phyloP scores from a whole-genome alignment of 2,329 filamentous ascomycete genomes.

The Endocalyx cinctus region DNA sequence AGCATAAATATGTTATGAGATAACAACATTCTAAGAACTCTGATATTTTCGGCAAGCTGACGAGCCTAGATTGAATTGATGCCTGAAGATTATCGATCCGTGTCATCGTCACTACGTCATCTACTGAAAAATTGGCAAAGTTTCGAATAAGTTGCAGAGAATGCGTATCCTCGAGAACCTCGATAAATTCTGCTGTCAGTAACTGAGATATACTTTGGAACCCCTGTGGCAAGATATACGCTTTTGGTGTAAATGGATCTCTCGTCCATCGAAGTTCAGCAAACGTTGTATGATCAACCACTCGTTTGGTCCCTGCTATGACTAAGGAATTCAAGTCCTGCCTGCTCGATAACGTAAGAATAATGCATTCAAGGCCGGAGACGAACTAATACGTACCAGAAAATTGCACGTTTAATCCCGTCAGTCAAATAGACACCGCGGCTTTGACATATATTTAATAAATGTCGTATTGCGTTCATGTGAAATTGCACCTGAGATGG shows the following conservation, averaged over 20 bases:
- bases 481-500: constrained; percentile 35
- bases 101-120: constrained; percentile 23
- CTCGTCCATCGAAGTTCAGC: constrained; percentile 35
- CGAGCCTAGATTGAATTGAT: constrained; percentile 36
- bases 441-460: constrained; percentile 29
- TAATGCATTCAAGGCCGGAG: not conserved
- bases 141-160: constrained; percentile 36
- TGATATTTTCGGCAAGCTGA: constrained; percentile 16
- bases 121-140: constrained; percentile 4
- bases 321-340: constrained; percentile 38
- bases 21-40: constrained; percentile 28
- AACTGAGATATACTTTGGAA: constrained; percentile 22
- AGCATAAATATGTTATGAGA: constrained; percentile 37
- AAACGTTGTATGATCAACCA: constrained; percentile 37
- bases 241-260: constrained; percentile 24
- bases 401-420: constrained; percentile 40
- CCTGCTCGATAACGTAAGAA: constrained; percentile 22
- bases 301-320: constrained; percentile 32
- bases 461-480: constrained; percentile 31
- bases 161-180: constrained; percentile 33
- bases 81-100: constrained; percentile 36
- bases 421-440: constrained; percentile 26
- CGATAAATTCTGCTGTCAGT: constrained; percentile 26
- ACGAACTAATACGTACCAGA: constrained; percentile 29
- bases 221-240: constrained; percentile 29